Conservation (phyloP, 2,329 filamentous ascomycete species). For the Setomelanomma holmii region DNA sequence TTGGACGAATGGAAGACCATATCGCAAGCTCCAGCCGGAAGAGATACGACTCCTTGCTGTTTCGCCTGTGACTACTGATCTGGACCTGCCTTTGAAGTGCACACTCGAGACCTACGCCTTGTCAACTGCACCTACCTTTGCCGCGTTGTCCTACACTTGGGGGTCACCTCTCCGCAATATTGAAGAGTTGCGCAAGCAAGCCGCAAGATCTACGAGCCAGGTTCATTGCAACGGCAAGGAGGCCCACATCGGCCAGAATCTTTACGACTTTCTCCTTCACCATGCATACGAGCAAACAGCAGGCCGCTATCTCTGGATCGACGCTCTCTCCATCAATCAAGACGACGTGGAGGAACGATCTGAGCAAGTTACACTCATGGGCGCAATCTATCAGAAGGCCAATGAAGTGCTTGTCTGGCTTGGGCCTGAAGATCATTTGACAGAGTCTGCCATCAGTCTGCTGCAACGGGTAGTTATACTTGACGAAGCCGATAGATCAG, state of each 20-base stretch:
- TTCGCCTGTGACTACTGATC: neutral
- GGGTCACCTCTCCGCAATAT: conserved; percentile 8
- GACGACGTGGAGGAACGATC: conserved; percentile 8
- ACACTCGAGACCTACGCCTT: conserved; percentile 10
- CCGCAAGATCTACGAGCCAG: neutral
- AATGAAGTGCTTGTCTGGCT: conserved; percentile 17
- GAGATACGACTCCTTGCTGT: conserved; percentile 18
- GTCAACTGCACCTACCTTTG: conserved; percentile 7
- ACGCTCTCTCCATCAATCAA: conserved; percentile 18
- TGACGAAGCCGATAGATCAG: neutral
- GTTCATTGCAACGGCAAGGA: conserved; percentile 14
- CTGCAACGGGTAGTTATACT: conserved; percentile 1
- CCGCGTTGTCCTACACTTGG: conserved; percentile 28
- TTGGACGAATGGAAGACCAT: neutral
- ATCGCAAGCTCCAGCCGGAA: conserved; percentile 1
- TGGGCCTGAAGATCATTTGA: conserved; percentile 14
- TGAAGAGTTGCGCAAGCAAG: neutral
- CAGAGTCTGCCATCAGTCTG: conserved; percentile 12
- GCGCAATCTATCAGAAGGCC: conserved; percentile 14
- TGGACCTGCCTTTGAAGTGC: conserved; percentile 5
- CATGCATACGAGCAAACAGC: neutral
- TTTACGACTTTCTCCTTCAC: conserved; percentile 19
- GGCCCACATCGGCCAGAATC: conserved; percentile 12
- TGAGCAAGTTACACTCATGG: conserved; percentile 15
- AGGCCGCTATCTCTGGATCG: conserved; percentile 15